phyloP scores from a whole-genome alignment of 768 basidiomycete species.

The Tylopilus sp. region DNA sequence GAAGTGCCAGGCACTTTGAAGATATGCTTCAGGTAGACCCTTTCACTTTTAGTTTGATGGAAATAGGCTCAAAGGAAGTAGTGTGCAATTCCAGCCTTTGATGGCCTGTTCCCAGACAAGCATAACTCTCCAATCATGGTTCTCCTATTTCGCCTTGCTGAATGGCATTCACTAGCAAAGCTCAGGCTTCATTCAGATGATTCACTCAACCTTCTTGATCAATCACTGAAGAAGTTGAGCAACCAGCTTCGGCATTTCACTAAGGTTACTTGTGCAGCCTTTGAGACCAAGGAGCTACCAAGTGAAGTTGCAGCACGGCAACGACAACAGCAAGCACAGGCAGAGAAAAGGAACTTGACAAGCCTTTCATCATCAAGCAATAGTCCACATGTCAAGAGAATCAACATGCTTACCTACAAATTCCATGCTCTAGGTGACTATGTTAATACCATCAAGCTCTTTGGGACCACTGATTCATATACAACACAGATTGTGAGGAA shows the following conservation, averaged over 20 bases:
- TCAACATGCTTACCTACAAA: not conserved
- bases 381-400: not conserved
- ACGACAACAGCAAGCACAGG: not conserved
- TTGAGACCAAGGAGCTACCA: not conserved
- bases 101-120: conserved; percentile 32
- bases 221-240: not conserved
- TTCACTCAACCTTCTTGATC: not conserved
- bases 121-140: conserved; percentile 18
- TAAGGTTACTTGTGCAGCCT: not conserved
- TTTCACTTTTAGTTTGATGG: no score
- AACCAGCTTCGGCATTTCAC: not conserved
- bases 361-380: not conserved
- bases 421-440: not conserved
- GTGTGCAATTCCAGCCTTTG: conserved; percentile 39
- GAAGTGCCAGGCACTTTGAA: conserved; percentile 13
- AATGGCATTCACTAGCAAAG: conserved; percentile 3
- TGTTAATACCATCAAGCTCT: no score
- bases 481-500: no score
- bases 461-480: no score
- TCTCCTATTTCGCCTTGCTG: conserved; percentile 13
- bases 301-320: not conserved
- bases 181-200: not conserved
- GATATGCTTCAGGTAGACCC: conserved; percentile 8
- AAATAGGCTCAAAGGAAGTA: no score
- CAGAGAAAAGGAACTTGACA: not conserved